A percentile compares a stretch with the other conserved stretches of the same genome.
Evolutionary conservation across 2,329 filamentous ascomycete species (phyloP).

Genomic region (Ceratocystis papillata): DNA sequence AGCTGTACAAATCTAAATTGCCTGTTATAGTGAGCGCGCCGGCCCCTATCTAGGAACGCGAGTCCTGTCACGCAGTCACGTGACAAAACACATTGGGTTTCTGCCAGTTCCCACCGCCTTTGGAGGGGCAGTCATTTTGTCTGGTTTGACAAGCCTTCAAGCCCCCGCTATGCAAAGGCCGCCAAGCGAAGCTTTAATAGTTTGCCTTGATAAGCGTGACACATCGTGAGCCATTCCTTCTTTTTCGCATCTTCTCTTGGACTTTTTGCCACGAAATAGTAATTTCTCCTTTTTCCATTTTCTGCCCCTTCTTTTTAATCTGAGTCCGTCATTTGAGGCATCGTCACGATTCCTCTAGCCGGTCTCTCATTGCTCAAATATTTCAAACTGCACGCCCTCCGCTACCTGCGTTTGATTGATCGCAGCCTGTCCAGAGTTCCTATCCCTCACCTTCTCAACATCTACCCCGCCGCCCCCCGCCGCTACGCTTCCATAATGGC

Average conservation of each 20-base stretch:
- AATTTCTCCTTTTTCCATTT: not conserved
- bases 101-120: slow-evolving; percentile 22
- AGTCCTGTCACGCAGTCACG: slow-evolving; percentile 18
- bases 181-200: slow-evolving; percentile 15
- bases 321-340: slow-evolving; percentile 21
- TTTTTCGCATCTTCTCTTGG: not conserved
- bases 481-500: slow-evolving; percentile 45
- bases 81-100: not conserved
- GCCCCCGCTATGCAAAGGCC: slow-evolving; percentile 17
- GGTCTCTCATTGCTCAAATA: slow-evolving; percentile 31
- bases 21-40: not conserved
- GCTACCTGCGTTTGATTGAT: slow-evolving; percentile 33
- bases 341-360: slow-evolving; percentile 36
- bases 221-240: slow-evolving; percentile 16
- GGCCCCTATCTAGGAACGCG: not conserved
- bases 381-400: slow-evolving; percentile 36
- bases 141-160: not conserved
- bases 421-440: slow-evolving; percentile 32
- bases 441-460: slow-evolving; percentile 32
- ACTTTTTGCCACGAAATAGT: not conserved
- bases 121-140: slow-evolving; percentile 19
- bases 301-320: not conserved
- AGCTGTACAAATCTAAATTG: not conserved
- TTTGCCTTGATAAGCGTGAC: slow-evolving; percentile 14
- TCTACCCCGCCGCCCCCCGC: slow-evolving; percentile 28